Base-by-base conservation (phyloP, 1,284 basidiomycete genomes). In the Erythrobasidium hasegawianum region DNA sequence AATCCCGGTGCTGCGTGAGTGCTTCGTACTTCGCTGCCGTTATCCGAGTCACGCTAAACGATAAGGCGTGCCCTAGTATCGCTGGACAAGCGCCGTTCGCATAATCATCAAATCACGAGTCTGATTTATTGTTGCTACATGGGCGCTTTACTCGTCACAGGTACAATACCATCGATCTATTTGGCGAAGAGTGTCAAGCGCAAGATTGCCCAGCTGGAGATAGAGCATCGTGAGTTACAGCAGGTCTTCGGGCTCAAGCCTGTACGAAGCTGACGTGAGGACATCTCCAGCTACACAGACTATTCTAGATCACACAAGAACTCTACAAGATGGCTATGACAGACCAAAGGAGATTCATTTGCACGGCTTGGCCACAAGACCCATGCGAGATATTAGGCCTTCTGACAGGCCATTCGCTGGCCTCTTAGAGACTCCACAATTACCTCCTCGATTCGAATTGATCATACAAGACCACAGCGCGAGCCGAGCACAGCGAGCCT, bases 151-250 rank as follows among this genome's bases (percentile, higher is more conserved):
- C 4, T 57, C 20, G 7, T 64, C 9, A 57, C 54, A 13, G 62
- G 62, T 2, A 27, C 29, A 7, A 18, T 64, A 2, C 62, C 62
- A 18, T 49, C 55, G 3, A 26, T 64, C 1, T 24, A 40, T 20
- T 22, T 64, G 3, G 47, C n/a, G 29, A 27, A 55, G 14, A 26
- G 22, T 16, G 62, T 64, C 9, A 29, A 26, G n/a, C 33, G 38
- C 11, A 64, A 64, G 45, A 64, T 64, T 29, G 26, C 39, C 2
- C 54, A 50, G 24, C 26, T 64, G 40, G 54, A 64, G 40, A 33
- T 11, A 14, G 22, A 43, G 1, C 22, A 49, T 2, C 20, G 57
- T 59, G 18, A 22, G 57, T 59, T n/a, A n/a, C n/a, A 2, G n/a
- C 10, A 8, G 16, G 4, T 41, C n/a, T n/a, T 16, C 56, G 39